phyloP scores from a whole-genome alignment of 441 rosid species.

The Adansonia grandidieri region DNA sequence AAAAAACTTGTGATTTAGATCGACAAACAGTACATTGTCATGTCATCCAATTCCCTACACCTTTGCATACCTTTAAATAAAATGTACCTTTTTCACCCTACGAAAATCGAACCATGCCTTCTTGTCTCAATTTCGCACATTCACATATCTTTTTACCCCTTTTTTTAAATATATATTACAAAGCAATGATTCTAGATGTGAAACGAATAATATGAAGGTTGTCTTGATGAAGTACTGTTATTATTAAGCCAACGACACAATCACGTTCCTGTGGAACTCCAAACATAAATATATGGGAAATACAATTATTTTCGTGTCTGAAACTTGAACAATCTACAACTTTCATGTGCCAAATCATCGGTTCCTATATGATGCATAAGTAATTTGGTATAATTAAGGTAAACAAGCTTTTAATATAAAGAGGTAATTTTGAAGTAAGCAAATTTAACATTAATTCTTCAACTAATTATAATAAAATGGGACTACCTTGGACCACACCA shows the following conservation, averaged over 20 bases:
- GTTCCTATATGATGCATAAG: background rate
- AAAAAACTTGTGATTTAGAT: background rate
- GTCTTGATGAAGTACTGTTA: background rate
- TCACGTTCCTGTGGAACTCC: background rate
- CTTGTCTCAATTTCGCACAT: slow-evolving; percentile 2
- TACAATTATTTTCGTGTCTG: background rate
- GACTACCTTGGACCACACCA: background rate
- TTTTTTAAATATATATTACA: background rate
- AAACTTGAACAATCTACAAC: background rate
- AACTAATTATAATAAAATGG: background rate
- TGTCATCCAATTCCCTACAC: background rate
- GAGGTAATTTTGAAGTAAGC: background rate
- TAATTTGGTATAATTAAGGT: background rate
- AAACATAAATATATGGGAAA: background rate
- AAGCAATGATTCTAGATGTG: background rate
- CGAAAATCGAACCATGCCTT: background rate
- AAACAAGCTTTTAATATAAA: background rate
- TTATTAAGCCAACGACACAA: slow-evolving; percentile 4
- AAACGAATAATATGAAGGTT: slow-evolving; percentile 20
- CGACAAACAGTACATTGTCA: background rate
- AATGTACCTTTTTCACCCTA: background rate
- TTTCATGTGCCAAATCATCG: background rate
- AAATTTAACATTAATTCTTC: background rate
- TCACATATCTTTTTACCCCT: background rate
- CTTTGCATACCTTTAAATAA: background rate